Conservation (phyloP, 345 rosid species). For the Lenwebbia sp. region DNA sequence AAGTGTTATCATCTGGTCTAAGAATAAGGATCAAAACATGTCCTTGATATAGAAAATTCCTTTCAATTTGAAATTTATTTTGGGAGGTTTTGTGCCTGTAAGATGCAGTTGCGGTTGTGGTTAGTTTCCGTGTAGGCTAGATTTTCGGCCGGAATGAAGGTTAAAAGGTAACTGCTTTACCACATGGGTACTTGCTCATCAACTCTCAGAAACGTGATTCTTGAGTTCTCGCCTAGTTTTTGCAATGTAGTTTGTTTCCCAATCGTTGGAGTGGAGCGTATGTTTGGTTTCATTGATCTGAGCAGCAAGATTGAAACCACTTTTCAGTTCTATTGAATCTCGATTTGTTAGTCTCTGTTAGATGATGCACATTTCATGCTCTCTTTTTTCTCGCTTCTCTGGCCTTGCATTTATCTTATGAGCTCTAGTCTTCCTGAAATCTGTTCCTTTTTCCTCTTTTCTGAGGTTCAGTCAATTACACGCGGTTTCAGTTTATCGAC, state of each 20-base stretch:
- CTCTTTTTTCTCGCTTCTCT: not conserved
- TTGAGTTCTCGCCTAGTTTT: not conserved
- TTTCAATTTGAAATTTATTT: not conserved
- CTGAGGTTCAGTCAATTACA: not conserved
- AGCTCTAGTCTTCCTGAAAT: not conserved
- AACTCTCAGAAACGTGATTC: not conserved
- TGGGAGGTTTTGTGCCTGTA: not conserved
- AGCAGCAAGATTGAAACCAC: not conserved
- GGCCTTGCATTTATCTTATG: not conserved
- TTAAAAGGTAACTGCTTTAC: constrained; percentile 27
- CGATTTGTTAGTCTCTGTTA: not conserved
- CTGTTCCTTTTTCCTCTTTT: not conserved
- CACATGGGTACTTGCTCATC: not conserved
- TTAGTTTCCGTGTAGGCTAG: not conserved
- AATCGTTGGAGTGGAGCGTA: not conserved
- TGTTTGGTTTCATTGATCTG: not conserved
- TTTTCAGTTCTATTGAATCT: not conserved
- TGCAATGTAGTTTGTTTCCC: not conserved
- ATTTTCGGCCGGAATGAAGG: not conserved
- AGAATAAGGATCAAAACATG: not conserved
- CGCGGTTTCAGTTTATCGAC: not conserved
- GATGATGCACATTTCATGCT: not conserved
- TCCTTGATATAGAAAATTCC: not conserved
- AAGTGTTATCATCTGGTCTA: not conserved
- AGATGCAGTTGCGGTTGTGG: not conserved